Evolutionary conservation across 192 early-diverging fungal species (phyloP).

Genomic region (Coemansia sp.): DNA sequence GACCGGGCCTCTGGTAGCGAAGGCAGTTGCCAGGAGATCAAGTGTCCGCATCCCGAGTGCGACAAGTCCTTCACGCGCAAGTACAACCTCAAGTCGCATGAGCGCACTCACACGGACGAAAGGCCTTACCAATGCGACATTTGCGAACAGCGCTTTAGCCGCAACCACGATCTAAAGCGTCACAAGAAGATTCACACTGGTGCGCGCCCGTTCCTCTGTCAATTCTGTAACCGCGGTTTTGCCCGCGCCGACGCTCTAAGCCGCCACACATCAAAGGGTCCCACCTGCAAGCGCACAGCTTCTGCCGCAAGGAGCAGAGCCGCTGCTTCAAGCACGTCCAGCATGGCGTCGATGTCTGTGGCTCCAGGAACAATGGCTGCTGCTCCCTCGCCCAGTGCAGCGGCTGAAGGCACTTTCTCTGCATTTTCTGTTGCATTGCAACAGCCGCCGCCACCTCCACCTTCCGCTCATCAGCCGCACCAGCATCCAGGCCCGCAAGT

Average conservation of each 20-base stretch:
- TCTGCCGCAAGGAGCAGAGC: conserved; percentile 11
- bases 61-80: conserved; percentile 79
- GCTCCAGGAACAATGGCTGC: not conserved
- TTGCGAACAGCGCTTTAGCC: conserved; percentile 67
- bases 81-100: conserved; percentile 87
- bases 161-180: conserved; percentile 78
- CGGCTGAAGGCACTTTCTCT: not conserved
- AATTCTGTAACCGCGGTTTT: conserved; percentile 52
- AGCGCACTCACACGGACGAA: conserved; percentile 74
- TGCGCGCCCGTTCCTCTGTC: conserved; percentile 60
- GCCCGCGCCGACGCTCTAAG: conserved; percentile 49
- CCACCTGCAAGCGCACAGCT: conserved; percentile 49
- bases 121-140: conserved; percentile 66
- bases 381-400: not conserved
- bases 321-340: not conserved
- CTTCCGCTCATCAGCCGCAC: not conserved
- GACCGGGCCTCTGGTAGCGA: not conserved
- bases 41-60: conserved; percentile 72
- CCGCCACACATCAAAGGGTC: conserved; percentile 48
- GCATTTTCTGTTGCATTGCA: conserved; percentile 14
- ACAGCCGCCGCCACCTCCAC: not conserved
- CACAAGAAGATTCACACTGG: conserved; percentile 70
- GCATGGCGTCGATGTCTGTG: not conserved
- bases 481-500: not conserved
- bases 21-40: conserved; percentile 36